Conservation (phyloP, 2,329 filamentous ascomycete genomes). For the Cladophialophora immunda region DNA sequence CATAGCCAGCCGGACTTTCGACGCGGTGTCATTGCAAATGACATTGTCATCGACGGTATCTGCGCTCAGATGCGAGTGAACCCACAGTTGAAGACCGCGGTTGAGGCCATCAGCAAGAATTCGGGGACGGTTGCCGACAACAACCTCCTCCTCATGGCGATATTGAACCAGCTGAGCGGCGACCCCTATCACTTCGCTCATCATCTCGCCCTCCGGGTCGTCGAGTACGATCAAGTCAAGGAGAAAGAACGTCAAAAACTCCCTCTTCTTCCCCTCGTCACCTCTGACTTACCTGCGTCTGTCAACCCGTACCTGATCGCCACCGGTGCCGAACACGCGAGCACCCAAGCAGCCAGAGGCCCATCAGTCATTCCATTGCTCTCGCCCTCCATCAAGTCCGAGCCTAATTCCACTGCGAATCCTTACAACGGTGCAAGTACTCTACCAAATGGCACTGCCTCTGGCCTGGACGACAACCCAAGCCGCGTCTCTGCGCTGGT, state of each 20-base stretch:
- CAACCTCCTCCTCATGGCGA: slow-evolving; percentile 15
- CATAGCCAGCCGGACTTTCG: slow-evolving; percentile 24
- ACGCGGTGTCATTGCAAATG: slow-evolving; percentile 16
- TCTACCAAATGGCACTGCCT: slow-evolving; percentile 3
- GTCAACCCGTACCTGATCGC: neutral
- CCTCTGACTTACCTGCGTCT: neutral
- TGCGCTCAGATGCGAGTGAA: slow-evolving; percentile 25
- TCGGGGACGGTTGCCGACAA: slow-evolving; percentile 19
- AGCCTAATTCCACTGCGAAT: slow-evolving; percentile 2
- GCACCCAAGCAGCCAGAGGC: neutral
- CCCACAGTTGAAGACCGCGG: slow-evolving; percentile 23
- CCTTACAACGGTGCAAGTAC: neutral
- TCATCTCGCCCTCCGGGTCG: slow-evolving; percentile 20
- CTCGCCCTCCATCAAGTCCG: slow-evolving; percentile 27
- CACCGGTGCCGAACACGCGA: neutral
- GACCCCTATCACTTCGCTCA: slow-evolving; percentile 25
- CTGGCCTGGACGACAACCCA: neutral
- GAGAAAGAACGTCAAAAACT: neutral
- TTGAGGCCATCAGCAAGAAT: slow-evolving; percentile 24
- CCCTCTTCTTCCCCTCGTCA: neutral
- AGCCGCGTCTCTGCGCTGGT: neutral
- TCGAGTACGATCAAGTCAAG: slow-evolving; percentile 15
- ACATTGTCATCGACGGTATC: slow-evolving; percentile 27
- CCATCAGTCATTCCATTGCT: slow-evolving; percentile 7
- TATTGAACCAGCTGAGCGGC: slow-evolving; percentile 33